phyloP scores from a whole-genome alignment of 441 rosid species.

The Aleurites moluccanus region DNA sequence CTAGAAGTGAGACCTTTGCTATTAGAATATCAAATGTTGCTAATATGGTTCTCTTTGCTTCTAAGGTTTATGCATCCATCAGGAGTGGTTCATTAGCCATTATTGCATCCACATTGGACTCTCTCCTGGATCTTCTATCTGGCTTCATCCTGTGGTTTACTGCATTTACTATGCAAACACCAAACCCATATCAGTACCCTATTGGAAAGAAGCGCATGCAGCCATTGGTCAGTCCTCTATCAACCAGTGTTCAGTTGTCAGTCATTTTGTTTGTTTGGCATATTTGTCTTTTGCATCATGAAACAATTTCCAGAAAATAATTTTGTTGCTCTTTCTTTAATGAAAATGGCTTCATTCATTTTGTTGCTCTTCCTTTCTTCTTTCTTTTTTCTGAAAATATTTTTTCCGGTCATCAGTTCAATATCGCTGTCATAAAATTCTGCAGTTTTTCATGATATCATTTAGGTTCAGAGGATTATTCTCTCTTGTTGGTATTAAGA shows the following conservation, averaged over 20 bases:
- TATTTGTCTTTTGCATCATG: background rate
- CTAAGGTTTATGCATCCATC: conserved; percentile 88
- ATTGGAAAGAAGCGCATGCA: conserved; percentile 98
- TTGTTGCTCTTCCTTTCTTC: background rate
- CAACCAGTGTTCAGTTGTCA: background rate
- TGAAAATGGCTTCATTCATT: too few species aligned
- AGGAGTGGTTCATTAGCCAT: conserved; percentile 89
- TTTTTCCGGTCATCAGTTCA: background rate
- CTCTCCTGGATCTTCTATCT: conserved; percentile 94
- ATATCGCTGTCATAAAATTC: background rate
- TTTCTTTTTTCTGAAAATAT: background rate
- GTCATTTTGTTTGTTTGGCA: background rate
- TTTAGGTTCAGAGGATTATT: background rate
- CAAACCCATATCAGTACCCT: conserved; percentile 89
- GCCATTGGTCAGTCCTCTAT: conserved; percentile 69
- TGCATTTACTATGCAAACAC: conserved; percentile 94
- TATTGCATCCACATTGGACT: conserved; percentile 91
- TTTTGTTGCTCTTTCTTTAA: too few species aligned
- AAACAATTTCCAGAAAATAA: background rate
- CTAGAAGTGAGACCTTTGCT: conserved; percentile 79
- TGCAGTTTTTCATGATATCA: background rate
- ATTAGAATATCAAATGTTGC: conserved; percentile 87
- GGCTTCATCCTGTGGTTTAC: conserved; percentile 98
- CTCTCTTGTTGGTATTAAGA: background rate
- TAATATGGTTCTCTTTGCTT: conserved; percentile 84